Percentiles rank a stretch among this genome's conserved stretches.
Evolutionary conservation across 2,329 filamentous ascomycete species (phyloP).

Genomic region (Fusarium anthophilum): DNA sequence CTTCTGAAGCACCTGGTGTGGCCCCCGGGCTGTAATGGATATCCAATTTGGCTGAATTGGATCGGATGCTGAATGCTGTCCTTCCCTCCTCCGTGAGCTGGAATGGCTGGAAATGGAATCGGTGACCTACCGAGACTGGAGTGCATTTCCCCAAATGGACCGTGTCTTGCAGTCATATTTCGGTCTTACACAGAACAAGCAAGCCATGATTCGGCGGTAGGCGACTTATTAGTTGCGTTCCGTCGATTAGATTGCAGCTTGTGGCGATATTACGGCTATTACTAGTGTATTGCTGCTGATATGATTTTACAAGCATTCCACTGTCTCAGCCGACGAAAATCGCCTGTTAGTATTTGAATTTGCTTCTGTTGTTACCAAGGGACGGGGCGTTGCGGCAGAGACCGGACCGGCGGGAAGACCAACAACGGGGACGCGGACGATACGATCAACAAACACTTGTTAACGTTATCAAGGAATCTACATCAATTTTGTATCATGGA

Average conservation of each 20-base stretch:
- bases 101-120: slow-evolving; percentile 22
- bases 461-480: neutral
- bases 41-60: slow-evolving; percentile 27
- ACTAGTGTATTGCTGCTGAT: neutral
- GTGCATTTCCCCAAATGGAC: slow-evolving; percentile 1
- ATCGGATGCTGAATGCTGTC: neutral
- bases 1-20: neutral
- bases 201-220: neutral
- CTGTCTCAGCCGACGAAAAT: slow-evolving; percentile 18
- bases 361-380: neutral
- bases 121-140: neutral
- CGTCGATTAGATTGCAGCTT: neutral
- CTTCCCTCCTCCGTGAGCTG: slow-evolving; percentile 14
- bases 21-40: slow-evolving; percentile 13
- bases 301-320: slow-evolving; percentile 26
- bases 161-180: slow-evolving; percentile 32
- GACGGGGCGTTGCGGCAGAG: slow-evolving; percentile 24
- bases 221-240: neutral
- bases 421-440: slow-evolving; percentile 5
- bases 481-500: neutral
- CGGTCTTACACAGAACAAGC: slow-evolving; percentile 4
- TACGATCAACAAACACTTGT: neutral
- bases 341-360: neutral
- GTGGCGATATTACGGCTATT: slow-evolving; percentile 1
- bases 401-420: slow-evolving; percentile 20